Base-by-base conservation (phyloP, 2,329 filamentous ascomycete species). In the Gnomoniopsis smithogilvyi region DNA sequence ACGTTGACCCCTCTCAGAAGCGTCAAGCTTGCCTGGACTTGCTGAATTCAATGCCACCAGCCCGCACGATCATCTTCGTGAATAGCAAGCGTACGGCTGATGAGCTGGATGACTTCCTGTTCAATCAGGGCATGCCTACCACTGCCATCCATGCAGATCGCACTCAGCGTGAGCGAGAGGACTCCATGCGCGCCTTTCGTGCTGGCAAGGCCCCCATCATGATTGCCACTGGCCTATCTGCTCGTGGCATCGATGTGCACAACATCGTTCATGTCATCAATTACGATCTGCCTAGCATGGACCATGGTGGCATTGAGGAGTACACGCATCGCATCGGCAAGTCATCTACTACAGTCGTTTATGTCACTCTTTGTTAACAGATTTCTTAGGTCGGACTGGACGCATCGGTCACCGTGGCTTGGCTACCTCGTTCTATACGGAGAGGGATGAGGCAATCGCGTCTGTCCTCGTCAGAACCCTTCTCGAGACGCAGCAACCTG, bases 221-320 rank as follows among this genome's bases (percentile, higher is more conserved):
- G 59, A 84, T 98, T 61, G 87, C 94, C 12, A 98, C 94, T 22
- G 91, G 91, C 51, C 84, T 99, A 54, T 87, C 89, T 54, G 90
- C 92, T 68, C 92, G 95, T 66, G 95, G 95, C 7, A 87, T 97
- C 36, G 93, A 98, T 66, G 88, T 97, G 38, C 85, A 85, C 59
- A 92, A 95, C 64, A 88, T 98, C 6, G 86, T 88, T 78, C 92
- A 96, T 64, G 90, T 99, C 61, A 88, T 99, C 80, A 98, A 99
- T 75, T 98, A 87, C 66, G 93, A 98, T 62, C 78, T 98, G 1
- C 94, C 94, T 0, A 86, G 80, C 6, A 75, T 80, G 47, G 78
- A 85, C 1, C 82, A 94, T 66, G 92, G 92, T n/a, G 94, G 93
- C 2, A 96, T 97, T 58, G 87, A 91, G 51, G 95, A 98, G 71